Percentiles rank a stretch among this genome's conserved stretches.
Evolutionary conservation across 106 monocot genomes (phyloP).

Genomic region (Apostasia shenzhenica): DNA sequence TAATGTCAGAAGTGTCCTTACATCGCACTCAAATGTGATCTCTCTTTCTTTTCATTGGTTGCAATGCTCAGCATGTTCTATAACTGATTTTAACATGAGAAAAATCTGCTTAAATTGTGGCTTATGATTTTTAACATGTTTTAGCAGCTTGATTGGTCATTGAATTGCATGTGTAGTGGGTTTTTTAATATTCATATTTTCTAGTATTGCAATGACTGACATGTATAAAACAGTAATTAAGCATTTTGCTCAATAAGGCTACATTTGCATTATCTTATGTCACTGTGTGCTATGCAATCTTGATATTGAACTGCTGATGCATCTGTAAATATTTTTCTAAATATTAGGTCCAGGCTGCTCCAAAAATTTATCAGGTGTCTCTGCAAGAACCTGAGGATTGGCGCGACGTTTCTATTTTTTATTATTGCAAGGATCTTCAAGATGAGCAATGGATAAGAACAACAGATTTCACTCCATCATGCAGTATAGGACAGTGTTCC

Average conservation of each 20-base stretch:
- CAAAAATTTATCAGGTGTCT: slow-evolving; percentile 43
- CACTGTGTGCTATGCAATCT: too few relatives aligned
- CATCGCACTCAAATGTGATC: too few relatives aligned
- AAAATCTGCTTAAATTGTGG: too few relatives aligned
- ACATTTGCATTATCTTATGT: neutral
- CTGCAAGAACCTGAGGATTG: slow-evolving; percentile 5
- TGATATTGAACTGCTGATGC: too few relatives aligned
- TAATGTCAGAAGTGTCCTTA: too few relatives aligned
- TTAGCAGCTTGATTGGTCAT: too few relatives aligned
- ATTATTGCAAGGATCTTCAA: slow-evolving; percentile 45
- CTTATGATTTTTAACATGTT: too few relatives aligned
- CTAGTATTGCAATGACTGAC: neutral
- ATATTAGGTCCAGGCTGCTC: slow-evolving; percentile 65
- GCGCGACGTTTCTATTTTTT: slow-evolving; percentile 22
- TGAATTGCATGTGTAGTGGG: too few relatives aligned
- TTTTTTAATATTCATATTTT: too few relatives aligned
- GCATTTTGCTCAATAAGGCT: neutral
- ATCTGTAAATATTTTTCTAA: neutral
- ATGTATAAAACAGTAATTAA: neutral
- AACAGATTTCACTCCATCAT: slow-evolving; percentile 64
- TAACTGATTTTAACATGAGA: too few relatives aligned
- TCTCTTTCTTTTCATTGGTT: too few relatives aligned
- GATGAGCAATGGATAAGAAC: slow-evolving; percentile 88
- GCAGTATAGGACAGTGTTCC: slow-evolving; percentile 73
- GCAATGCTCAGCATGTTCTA: too few relatives aligned